Percentiles rank a stretch among this genome's conserved stretches.
These are phyloP conservation scores for Metschnikowia dekortorum DNA, from an alignment of 805 yeast genomes.

Conservation along the genomic window DNA sequence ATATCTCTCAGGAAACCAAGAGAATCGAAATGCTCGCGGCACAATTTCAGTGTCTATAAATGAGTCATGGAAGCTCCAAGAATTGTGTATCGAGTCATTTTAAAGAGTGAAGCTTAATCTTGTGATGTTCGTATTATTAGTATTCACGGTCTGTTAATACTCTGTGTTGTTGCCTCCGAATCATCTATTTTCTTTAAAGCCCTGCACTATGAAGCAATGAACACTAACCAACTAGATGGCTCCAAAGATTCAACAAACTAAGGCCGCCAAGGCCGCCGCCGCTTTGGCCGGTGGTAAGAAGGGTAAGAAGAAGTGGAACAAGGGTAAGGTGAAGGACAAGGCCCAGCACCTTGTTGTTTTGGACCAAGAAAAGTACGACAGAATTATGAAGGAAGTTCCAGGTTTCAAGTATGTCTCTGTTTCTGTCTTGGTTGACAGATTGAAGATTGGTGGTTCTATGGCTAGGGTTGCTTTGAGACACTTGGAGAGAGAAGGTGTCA, in stretches of 20 bases:
- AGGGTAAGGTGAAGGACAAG: slow-evolving; percentile 99
- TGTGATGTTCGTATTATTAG: neutral
- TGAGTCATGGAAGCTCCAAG: no score
- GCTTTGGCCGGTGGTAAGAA: slow-evolving; percentile 99
- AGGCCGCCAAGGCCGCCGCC: slow-evolving; percentile 99
- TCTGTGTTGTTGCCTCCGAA: neutral
- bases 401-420: slow-evolving; percentile 98
- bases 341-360: slow-evolving; percentile 96
- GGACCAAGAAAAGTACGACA: slow-evolving; percentile 98
- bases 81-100: no score
- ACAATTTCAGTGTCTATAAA: no score
- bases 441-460: slow-evolving; percentile 97
- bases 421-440: slow-evolving; percentile 97
- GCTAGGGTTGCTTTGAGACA: slow-evolving; percentile 98
- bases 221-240: slow-evolving; percentile 55
- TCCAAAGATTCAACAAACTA: slow-evolving; percentile 98
- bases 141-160: neutral
- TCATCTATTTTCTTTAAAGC: neutral
- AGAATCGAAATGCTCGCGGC: no score
- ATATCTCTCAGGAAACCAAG: no score
- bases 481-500: slow-evolving; percentile 91
- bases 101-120: no score
- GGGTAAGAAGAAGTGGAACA: slow-evolving; percentile 99
- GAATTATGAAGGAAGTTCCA: slow-evolving; percentile 98
- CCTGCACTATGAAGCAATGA: neutral